Evolutionary conservation across 805 yeast species (phyloP).

Genomic region (Starmerella etchellsii): DNA sequence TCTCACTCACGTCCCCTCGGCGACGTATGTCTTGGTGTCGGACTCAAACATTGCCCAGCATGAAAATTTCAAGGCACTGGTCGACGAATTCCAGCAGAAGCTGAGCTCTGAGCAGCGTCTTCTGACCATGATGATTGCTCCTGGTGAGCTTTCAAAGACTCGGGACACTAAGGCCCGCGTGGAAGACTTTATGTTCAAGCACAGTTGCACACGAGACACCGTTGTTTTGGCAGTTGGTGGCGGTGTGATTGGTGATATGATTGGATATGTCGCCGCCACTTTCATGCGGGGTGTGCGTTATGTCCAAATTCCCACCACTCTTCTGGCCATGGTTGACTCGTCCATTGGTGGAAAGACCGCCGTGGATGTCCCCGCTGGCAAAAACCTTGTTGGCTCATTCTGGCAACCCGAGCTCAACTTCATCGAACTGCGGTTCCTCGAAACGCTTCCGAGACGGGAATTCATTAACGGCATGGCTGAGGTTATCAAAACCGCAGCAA

Average conservation of each 20-base stretch:
- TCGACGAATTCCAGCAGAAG: constrained; percentile 19
- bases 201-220: constrained; percentile 94
- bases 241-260: constrained; percentile 98
- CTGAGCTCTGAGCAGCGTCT: constrained; percentile 34
- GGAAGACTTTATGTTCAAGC: constrained; percentile 68
- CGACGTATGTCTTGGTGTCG: constrained; percentile 84
- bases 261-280: constrained; percentile 97
- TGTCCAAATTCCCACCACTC: constrained; percentile 85
- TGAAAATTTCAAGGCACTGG: constrained; percentile 37
- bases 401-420: constrained; percentile 90
- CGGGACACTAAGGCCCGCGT: constrained; percentile 83
- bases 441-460: constrained; percentile 82
- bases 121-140: constrained; percentile 62
- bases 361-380: constrained; percentile 90
- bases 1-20: constrained; percentile 50
- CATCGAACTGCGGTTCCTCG: constrained; percentile 76
- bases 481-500: constrained; percentile 94
- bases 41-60: constrained; percentile 55
- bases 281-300: constrained; percentile 97
- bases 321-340: constrained; percentile 94
- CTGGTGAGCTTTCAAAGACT: constrained; percentile 86
- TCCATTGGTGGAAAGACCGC: constrained; percentile 98
- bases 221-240: constrained; percentile 93
- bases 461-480: constrained; percentile 98
- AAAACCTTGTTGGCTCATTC: constrained; percentile 91